phyloP scores from a whole-genome alignment of 208 protist species.

The Trypanosomatidae sp. region DNA sequence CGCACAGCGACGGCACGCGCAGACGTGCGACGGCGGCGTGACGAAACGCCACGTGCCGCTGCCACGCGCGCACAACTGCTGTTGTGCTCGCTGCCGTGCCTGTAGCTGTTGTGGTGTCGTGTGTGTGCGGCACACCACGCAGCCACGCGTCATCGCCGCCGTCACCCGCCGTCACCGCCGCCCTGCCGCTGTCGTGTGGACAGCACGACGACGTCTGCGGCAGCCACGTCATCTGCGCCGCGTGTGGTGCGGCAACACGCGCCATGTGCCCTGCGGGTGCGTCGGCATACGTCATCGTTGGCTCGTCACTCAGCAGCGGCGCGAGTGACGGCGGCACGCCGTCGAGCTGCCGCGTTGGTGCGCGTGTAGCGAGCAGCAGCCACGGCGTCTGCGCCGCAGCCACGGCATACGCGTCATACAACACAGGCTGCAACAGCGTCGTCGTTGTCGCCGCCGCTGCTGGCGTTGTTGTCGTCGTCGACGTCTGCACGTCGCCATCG shows the following conservation, averaged over 20 bases:
- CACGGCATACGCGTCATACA: conserved; percentile 35
- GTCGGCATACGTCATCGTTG: too few relatives aligned
- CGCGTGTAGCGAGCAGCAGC: conserved; percentile 36
- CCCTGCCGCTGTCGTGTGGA: conserved; percentile 13
- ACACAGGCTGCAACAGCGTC: conserved; percentile 27
- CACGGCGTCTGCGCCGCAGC: conserved; percentile 24
- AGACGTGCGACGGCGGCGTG: conserved; percentile 12
- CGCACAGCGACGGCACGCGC: conserved; percentile 28
- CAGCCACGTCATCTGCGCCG: conserved; percentile 7
- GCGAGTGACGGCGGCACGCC: conserved; percentile 42
- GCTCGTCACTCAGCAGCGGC: conserved; percentile 56
- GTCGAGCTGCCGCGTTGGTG: conserved; percentile 16
- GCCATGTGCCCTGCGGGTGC: too few relatives aligned
- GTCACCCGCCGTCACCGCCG: conserved; percentile 29
- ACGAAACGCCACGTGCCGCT: conserved; percentile 31
- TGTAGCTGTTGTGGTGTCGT: too few relatives aligned
- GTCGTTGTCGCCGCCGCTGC: not conserved
- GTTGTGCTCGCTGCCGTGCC: too few relatives aligned
- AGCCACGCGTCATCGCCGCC: too few relatives aligned
- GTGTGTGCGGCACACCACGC: too few relatives aligned
- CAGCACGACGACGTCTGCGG: not conserved
- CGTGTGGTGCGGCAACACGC: conserved; percentile 30
- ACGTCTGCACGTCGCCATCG: too few relatives aligned
- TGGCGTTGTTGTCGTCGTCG: not conserved
- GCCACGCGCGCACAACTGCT: too few relatives aligned